phyloP scores from a whole-genome alignment of 345 rosid species.

The Acer negundo region DNA sequence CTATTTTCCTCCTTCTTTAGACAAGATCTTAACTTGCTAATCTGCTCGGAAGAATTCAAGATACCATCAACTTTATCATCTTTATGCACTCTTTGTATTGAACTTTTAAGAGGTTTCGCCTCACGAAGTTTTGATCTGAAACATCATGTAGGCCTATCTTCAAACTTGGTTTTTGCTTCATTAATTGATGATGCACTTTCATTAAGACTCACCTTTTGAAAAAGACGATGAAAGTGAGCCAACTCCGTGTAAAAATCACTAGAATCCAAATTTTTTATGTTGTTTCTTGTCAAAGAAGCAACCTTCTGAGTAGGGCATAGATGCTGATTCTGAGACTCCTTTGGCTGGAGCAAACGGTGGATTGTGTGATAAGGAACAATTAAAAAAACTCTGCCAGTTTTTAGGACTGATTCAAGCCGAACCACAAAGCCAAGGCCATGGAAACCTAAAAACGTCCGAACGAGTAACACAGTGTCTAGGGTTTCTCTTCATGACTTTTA shows the following conservation, averaged over 20 bases:
- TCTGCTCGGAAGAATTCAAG: background rate
- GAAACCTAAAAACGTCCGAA: constrained; percentile 45
- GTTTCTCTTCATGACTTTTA: constrained; percentile 43
- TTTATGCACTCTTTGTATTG: background rate
- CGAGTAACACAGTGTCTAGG: constrained; percentile 52
- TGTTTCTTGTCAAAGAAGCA: background rate
- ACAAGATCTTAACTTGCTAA: constrained; percentile 33
- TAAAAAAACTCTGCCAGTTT: constrained; percentile 39
- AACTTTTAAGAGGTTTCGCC: background rate
- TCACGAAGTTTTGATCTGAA: background rate
- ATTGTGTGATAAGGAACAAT: constrained; percentile 44
- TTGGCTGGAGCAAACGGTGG: constrained; percentile 22
- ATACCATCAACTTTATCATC: background rate
- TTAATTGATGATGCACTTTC: background rate
- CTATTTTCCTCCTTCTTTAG: constrained; percentile 27
- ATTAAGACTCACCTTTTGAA: background rate
- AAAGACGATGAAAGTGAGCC: background rate
- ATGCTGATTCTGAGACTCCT: background rate
- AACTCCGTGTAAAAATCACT: constrained; percentile 6
- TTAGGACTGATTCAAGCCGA: constrained; percentile 36
- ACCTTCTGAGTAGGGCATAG: background rate
- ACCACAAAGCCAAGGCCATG: constrained; percentile 53
- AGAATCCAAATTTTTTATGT: background rate
- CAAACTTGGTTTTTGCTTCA: background rate
- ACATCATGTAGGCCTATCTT: background rate